Conservation (phyloP, 225 moss, liverwort and hornwort genomes). For the Pseudoscleropodium purum region DNA sequence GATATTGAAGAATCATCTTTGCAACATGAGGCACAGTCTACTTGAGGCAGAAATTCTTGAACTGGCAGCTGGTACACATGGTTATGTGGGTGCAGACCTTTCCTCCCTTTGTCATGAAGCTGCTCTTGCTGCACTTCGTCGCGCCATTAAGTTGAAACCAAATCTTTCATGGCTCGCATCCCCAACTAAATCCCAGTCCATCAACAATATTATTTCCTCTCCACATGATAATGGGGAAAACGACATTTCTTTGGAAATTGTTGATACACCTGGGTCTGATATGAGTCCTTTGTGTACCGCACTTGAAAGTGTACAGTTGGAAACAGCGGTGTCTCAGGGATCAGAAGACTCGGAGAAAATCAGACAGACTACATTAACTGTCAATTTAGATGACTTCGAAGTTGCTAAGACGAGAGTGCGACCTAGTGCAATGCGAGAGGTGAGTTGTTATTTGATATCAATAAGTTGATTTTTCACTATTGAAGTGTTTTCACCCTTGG, state of each 20-base stretch:
- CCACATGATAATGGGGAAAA: neutral
- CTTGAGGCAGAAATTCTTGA: conserved; percentile 46
- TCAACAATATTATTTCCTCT: neutral
- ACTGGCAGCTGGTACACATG: conserved; percentile 78
- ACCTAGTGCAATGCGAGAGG: conserved; percentile 99
- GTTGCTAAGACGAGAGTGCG: conserved; percentile 90
- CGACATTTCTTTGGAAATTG: neutral
- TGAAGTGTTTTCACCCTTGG: neutral
- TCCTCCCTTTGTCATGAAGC: conserved; percentile 89
- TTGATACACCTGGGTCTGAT: neutral
- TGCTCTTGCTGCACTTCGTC: conserved; percentile 76
- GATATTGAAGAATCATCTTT: conserved; percentile 59
- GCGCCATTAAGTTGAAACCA: conserved; percentile 12
- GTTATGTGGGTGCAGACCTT: conserved; percentile 92
- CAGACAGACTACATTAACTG: conserved; percentile 7
- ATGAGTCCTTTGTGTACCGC: conserved; percentile 19
- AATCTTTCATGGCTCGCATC: neutral
- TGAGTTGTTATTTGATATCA: conserved; percentile 1
- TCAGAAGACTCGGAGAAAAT: neutral
- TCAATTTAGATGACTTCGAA: conserved; percentile 61
- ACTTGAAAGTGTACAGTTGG: conserved; percentile 16
- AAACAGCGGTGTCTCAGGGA: neutral
- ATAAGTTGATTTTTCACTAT: neutral
- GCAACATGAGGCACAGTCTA: conserved; percentile 53
- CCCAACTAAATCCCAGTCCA: neutral